Evolutionary conservation across 805 yeast genomes (phyloP), one percentile per base, ranked within the genome.

Genomic region (Candida krabiensis): DNA sequence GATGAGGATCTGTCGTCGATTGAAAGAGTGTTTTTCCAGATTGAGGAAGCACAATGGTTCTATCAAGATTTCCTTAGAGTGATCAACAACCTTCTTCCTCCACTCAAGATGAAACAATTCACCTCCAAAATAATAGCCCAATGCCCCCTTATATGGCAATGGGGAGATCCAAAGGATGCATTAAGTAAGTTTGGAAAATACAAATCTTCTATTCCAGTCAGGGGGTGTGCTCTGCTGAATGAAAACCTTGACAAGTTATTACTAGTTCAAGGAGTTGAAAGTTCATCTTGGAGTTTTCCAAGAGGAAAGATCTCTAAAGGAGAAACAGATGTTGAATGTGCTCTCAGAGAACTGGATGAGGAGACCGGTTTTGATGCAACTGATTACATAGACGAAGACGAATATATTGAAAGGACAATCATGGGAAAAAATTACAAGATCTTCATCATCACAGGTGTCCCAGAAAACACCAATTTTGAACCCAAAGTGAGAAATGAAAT

Each of bases 31-130:
- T 77, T 89, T 55, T 93, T 93, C 66, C 96, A 90, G 59, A 82
- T 93, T 28, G 99, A 93, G 68, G 98, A 93, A 62, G 99, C 99
- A 2, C 96, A 89, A 51, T 93, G 99, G 99, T 93, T 86, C 58
- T 93, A 90, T 63, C 75, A 84, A 34, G 99, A 93, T 63, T 90
- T 83, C 53, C 71, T 83, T 9, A 74, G 90, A 24, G 75, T 74
- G 24, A 64, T 82, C 52, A 84, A 88, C 58, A 90, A 93, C 3
- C 61, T 71, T 22, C 69, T 91, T 41, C 98, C 97, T 2, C 58
- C 76, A 2, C 66, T 90, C 69, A 84, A 82, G 55, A 80, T 89
- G 77, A 84, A 83, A 58, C 64, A 73, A 7, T 90, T 93, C 59
- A 80, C 90, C 0, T 75, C 82, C 31, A 71, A 70, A 45, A 65